A percentile compares a stretch with the other conserved stretches of the same genome.
phyloP scores from a whole-genome alignment of 179 eudicot genomes.

The Carnegiea gigantea region DNA sequence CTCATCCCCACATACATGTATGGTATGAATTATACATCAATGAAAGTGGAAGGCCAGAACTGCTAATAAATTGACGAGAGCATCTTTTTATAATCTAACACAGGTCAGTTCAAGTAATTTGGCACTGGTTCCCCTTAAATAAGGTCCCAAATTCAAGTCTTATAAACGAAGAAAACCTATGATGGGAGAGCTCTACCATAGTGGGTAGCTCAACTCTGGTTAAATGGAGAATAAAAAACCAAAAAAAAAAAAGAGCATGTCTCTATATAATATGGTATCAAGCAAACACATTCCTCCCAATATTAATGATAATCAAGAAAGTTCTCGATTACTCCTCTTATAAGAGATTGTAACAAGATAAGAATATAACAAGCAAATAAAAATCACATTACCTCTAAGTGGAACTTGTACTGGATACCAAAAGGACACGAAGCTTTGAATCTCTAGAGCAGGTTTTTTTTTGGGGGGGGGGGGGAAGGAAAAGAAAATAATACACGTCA shows the following conservation, averaged over 20 bases:
- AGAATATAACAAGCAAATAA: not conserved
- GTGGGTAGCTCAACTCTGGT: too few species aligned
- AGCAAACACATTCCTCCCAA: not conserved
- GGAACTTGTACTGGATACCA: conserved; percentile 92
- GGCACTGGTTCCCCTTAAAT: too few species aligned
- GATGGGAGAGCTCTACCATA: too few species aligned
- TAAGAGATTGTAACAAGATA: conserved; percentile 44
- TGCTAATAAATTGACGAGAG: not conserved
- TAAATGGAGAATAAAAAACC: too few species aligned
- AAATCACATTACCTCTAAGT: conserved; percentile 73
- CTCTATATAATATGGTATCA: not conserved
- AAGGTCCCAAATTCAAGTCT: too few species aligned
- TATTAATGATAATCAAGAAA: not conserved
- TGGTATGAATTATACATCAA: not conserved
- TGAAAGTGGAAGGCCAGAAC: not conserved
- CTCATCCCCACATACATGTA: not conserved
- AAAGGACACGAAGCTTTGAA: conserved; percentile 85
- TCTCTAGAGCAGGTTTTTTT: conserved; percentile 52
- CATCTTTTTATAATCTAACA: not conserved
- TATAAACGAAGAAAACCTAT: too few species aligned
- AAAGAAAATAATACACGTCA: conserved; percentile 13
- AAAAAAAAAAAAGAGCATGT: not conserved
- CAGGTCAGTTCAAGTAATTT: too few species aligned
- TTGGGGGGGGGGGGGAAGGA: not conserved
- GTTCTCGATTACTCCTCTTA: not conserved